phyloP scores from a whole-genome alignment of 129 eudicot genomes.

The Flaveria sonorensis region DNA sequence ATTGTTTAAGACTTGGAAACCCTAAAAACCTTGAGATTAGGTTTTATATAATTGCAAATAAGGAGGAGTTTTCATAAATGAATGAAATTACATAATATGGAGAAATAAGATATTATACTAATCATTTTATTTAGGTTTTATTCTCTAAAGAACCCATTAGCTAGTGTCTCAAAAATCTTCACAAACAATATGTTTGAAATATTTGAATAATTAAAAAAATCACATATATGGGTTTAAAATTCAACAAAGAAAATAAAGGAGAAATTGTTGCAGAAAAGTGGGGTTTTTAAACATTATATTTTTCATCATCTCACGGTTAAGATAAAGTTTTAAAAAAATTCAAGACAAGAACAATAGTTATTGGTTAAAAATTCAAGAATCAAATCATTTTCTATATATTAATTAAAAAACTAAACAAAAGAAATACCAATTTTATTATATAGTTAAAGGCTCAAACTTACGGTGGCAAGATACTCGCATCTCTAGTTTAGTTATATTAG shows the following conservation, averaged over 20 bases:
- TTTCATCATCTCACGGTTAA: no score
- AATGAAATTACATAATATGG: neutral
- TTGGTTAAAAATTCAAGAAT: neutral
- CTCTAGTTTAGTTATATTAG: no score
- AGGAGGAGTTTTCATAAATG: neutral
- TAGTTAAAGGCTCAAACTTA: no score
- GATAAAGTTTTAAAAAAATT: no score
- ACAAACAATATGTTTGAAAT: neutral
- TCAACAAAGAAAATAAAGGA: neutral
- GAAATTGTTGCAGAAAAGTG: neutral
- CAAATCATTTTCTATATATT: neutral
- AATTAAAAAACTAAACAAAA: neutral
- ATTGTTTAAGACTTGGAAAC: neutral
- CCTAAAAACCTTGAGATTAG: conserved; percentile 5
- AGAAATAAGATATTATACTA: neutral
- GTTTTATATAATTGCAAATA: neutral
- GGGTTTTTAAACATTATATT: no score
- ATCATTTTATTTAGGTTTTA: neutral
- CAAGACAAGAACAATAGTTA: neutral
- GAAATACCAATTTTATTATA: neutral
- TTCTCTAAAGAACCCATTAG: no score
- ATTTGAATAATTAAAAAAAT: neutral
- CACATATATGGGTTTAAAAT: neutral
- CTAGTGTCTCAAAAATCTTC: neutral
- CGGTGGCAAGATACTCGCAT: no score